phyloP scores from a whole-genome alignment of 495 filamentous ascomycete genomes.

The Polyplosphaeria fusca region DNA sequence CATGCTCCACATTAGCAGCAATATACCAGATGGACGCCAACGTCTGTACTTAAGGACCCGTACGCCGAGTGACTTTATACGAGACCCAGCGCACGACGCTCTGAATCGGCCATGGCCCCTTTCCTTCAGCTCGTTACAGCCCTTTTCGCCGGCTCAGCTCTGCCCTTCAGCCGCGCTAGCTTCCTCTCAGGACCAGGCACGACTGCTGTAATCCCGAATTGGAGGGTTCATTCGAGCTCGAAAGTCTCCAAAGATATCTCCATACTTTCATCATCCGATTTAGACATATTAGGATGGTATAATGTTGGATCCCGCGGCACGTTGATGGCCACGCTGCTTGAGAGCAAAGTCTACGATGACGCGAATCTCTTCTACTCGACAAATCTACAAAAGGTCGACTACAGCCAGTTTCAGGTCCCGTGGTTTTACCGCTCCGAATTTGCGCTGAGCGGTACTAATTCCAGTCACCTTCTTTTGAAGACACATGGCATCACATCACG shows the following conservation, averaged over 20 bases:
- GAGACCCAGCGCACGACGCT: too few species aligned
- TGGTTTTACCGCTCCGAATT: slow-evolving; percentile 65
- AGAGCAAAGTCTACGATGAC: slow-evolving; percentile 54
- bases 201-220: slow-evolving; percentile 48
- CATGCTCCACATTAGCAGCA: too few species aligned
- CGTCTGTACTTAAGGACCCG: too few species aligned
- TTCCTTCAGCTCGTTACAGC: too few species aligned
- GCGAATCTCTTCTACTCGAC: slow-evolving; percentile 57
- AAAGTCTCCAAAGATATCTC: slow-evolving; percentile 40
- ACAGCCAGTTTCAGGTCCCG: slow-evolving; percentile 50
- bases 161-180: background rate
- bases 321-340: slow-evolving; percentile 57
- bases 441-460: slow-evolving; percentile 38
- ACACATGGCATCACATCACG: slow-evolving; percentile 61
- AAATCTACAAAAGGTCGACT: slow-evolving; percentile 48
- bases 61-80: too few species aligned
- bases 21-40: too few species aligned
- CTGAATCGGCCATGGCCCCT: too few species aligned
- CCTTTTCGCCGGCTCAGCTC: background rate
- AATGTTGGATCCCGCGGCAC: slow-evolving; percentile 52
- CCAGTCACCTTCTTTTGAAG: slow-evolving; percentile 51
- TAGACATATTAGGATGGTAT: slow-evolving; percentile 55
- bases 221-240: slow-evolving; percentile 55
- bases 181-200: background rate
- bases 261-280: slow-evolving; percentile 46